Conservation (phyloP, 805 yeast genomes). For the Yarrowia osloensis region DNA sequence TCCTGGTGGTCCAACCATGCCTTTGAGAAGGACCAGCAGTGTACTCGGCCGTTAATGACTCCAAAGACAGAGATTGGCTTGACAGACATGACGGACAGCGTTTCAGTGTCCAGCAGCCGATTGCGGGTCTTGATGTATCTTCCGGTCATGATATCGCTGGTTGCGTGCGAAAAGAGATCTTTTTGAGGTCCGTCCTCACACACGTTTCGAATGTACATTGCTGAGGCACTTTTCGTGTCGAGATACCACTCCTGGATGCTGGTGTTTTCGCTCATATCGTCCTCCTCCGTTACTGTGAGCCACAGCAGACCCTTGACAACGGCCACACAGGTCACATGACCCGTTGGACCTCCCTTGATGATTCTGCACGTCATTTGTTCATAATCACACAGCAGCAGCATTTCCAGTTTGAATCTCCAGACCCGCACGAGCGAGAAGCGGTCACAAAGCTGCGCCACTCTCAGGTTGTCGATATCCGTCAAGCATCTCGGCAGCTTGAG, state of each 20-base stretch:
- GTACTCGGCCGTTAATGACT: neutral
- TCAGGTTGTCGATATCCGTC: neutral
- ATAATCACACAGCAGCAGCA: conserved; percentile 17
- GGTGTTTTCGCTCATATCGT: neutral
- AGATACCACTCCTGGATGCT: conserved; percentile 16
- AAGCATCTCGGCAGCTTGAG: conserved; percentile 6
- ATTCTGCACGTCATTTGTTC: conserved; percentile 12
- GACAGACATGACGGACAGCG: neutral
- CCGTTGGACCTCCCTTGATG: conserved; percentile 1
- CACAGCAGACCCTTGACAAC: conserved; percentile 15
- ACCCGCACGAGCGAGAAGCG: conserved; percentile 9
- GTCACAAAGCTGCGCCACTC: conserved; percentile 11
- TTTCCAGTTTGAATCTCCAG: conserved; percentile 8
- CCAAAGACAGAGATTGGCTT: neutral
- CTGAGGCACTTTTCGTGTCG: neutral
- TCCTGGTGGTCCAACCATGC: neutral
- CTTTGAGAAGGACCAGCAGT: neutral
- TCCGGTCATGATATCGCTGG: conserved; percentile 1
- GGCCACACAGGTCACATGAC: conserved; percentile 9
- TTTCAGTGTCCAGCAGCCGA: neutral
- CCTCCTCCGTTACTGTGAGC: conserved; percentile 8
- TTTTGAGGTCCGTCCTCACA: neutral
- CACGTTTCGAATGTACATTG: neutral
- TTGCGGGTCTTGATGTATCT: neutral
- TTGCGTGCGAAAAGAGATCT: conserved; percentile 4